phyloP scores from a whole-genome alignment of 106 monocot species.

The Dendrobium chrysotoxum region DNA sequence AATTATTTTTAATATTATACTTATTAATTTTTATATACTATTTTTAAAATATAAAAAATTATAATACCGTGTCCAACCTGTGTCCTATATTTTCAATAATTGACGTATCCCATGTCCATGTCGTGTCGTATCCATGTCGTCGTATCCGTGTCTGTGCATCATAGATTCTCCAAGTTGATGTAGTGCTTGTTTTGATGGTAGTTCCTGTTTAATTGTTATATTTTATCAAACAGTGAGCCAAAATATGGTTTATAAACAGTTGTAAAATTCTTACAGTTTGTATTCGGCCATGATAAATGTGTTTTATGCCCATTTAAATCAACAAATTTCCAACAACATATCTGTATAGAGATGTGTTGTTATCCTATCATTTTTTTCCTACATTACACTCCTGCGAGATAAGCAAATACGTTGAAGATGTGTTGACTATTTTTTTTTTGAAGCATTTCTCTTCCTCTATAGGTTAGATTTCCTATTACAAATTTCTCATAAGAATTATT shows the following conservation, averaged over 20 bases:
- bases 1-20: too few species aligned
- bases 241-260: not conserved
- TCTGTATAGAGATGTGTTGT: not conserved
- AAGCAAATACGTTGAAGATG: not conserved
- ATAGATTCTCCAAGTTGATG: too few species aligned
- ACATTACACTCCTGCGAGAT: not conserved
- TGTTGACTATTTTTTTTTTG: not conserved
- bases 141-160: too few species aligned
- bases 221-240: not conserved
- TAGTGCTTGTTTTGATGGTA: not conserved
- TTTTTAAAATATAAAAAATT: too few species aligned
- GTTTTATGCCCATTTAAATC: not conserved
- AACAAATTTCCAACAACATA: not conserved
- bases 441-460: not conserved
- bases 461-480: not conserved
- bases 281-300: not conserved
- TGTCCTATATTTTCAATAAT: too few species aligned
- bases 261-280: not conserved
- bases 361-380: not conserved
- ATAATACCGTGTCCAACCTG: too few species aligned
- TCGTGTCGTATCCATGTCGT: too few species aligned
- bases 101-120: too few species aligned
- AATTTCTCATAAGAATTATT: not conserved
- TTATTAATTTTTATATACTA: too few species aligned
- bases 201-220: not conserved